phyloP scores from a whole-genome alignment of 345 rosid species.

The Eucalyptus erythrocorys region DNA sequence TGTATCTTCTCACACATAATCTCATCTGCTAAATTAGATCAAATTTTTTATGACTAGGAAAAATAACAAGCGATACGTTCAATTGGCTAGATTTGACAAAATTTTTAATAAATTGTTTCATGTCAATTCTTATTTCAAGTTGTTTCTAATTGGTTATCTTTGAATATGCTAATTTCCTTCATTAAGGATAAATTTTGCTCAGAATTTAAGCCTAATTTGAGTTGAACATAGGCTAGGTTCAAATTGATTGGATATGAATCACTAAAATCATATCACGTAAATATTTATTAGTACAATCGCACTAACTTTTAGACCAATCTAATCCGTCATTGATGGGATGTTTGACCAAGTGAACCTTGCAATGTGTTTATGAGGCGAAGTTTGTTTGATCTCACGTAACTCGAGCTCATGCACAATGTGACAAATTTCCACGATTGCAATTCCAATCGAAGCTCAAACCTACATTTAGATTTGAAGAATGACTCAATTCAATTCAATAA shows the following conservation, averaged over 20 bases:
- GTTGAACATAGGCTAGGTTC: too few relatives aligned
- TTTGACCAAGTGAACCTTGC: background rate
- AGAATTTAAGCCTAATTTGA: background rate
- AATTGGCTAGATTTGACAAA: rapidly evolving
- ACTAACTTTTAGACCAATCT: rapidly evolving
- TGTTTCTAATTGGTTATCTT: background rate
- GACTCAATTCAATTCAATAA: background rate
- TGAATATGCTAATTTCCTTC: background rate
- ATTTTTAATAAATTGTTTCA: background rate
- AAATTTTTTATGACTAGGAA: background rate
- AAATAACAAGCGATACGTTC: background rate
- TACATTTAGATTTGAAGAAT: background rate
- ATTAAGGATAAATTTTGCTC: background rate
- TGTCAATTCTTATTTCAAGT: background rate
- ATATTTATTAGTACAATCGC: too few relatives aligned
- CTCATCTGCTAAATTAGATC: background rate
- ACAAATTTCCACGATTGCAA: background rate
- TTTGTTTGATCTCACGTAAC: background rate
- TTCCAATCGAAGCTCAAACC: too few relatives aligned
- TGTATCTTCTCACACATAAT: background rate
- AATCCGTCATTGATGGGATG: too few relatives aligned
- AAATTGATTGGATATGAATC: too few relatives aligned
- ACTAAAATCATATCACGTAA: too few relatives aligned
- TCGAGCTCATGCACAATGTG: background rate
- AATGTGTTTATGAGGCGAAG: background rate